Conservation (phyloP, 345 rosid species). For the Pugionium dolabratum region DNA sequence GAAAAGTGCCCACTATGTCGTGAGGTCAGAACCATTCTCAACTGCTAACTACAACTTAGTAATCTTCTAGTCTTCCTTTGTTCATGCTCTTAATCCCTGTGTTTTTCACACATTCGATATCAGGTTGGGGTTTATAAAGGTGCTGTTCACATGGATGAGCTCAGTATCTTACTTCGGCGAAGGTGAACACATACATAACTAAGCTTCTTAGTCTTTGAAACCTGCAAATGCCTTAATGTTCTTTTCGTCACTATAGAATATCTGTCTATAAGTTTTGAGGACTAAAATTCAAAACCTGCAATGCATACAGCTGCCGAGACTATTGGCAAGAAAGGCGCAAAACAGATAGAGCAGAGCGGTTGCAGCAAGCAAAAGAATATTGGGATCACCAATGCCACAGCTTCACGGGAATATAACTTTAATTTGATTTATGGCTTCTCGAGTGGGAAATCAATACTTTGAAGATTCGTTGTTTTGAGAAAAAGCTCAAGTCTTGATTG, state of each 20-base stretch:
- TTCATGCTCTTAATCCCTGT: background rate
- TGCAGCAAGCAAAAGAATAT: constrained; percentile 70
- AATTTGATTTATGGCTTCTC: constrained; percentile 2
- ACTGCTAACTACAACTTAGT: constrained; percentile 1
- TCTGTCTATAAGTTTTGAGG: background rate
- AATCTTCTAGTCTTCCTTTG: constrained; percentile 4
- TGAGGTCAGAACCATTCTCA: constrained; percentile 52
- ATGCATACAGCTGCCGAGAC: constrained; percentile 56
- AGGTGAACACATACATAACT: constrained; percentile 49
- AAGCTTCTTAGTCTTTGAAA: constrained; percentile 8
- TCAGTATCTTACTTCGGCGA: constrained; percentile 57
- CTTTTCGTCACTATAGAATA: too few relatives aligned
- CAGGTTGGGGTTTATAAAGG: constrained; percentile 71
- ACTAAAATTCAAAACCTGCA: background rate
- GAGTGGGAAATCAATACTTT: background rate
- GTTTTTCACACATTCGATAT: background rate
- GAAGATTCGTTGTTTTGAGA: constrained; percentile 15
- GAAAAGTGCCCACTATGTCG: constrained; percentile 91
- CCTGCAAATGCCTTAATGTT: too few relatives aligned
- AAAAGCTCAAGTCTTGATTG: background rate
- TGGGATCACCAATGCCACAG: constrained; percentile 82
- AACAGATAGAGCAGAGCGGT: constrained; percentile 69
- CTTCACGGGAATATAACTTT: constrained; percentile 57
- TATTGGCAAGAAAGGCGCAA: constrained; percentile 73
- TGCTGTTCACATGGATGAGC: constrained; percentile 83